A percentile compares a stretch with the other conserved stretches of the same genome.
Conservation (phyloP, 202 grass and related monocot genomes). For the Eragrostis tef region DNA sequence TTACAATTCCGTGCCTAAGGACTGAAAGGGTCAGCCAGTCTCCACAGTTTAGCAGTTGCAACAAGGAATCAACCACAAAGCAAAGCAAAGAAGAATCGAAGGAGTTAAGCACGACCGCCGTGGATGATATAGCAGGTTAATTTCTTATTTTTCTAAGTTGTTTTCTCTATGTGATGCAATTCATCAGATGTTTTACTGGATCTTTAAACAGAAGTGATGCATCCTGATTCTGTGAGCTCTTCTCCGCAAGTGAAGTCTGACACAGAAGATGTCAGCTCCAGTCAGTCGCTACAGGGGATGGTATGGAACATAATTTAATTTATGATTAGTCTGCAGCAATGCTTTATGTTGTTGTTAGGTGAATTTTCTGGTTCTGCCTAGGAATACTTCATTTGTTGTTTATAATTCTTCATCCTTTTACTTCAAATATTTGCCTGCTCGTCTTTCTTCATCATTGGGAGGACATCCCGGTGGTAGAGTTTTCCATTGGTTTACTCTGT, state of each 20-base stretch:
- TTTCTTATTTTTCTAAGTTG: neutral
- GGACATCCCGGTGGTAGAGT: neutral
- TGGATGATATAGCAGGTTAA: constrained; percentile 42
- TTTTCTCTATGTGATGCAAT: constrained; percentile 33
- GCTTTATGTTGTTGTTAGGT: constrained; percentile 12
- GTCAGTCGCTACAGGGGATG: constrained; percentile 24
- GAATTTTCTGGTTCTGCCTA: neutral
- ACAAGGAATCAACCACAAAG: constrained; percentile 26
- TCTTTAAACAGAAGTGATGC: constrained; percentile 42
- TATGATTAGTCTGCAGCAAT: neutral
- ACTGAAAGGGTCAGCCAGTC: constrained; percentile 26
- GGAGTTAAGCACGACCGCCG: constrained; percentile 22
- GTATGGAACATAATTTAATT: constrained; percentile 33
- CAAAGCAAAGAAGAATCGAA: constrained; percentile 35
- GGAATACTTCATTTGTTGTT: constrained; percentile 7
- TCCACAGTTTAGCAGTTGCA: constrained; percentile 18
- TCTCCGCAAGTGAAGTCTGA: constrained; percentile 16
- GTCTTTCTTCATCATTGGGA: neutral
- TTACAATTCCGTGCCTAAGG: neutral
- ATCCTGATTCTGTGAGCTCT: constrained; percentile 38
- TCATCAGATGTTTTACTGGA: constrained; percentile 10
- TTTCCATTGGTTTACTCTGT: constrained; percentile 15
- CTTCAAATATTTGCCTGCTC: neutral
- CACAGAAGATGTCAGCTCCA: constrained; percentile 10
- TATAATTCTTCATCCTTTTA: neutral